Percentiles rank a stretch among this genome's conserved stretches.
Conservation (phyloP, 257 asterid species). For the Orobanche coerulescens region DNA sequence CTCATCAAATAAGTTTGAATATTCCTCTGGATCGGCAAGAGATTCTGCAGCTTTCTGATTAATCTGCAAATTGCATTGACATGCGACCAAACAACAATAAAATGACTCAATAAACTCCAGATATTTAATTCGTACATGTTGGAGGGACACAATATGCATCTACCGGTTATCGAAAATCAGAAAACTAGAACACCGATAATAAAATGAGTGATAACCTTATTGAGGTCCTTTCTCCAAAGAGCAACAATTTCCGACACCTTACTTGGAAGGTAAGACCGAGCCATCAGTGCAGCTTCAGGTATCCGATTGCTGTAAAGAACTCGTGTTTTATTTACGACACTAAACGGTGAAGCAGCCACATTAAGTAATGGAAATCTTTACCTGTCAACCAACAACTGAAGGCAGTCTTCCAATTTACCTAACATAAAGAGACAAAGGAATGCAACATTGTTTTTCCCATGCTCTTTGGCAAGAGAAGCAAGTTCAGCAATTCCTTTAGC, state of each 20-base stretch:
- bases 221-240: slow-evolving; percentile 83
- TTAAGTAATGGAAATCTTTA: slow-evolving; percentile 20
- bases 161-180: background rate
- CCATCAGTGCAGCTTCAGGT: slow-evolving; percentile 99
- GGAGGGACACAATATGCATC: background rate
- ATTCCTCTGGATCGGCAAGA: slow-evolving; percentile 90
- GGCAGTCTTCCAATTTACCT: slow-evolving; percentile 82
- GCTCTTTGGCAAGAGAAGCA: slow-evolving; percentile 69
- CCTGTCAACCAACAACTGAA: slow-evolving; percentile 82
- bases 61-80: slow-evolving; percentile 37
- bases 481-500: slow-evolving; percentile 72
- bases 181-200: background rate
- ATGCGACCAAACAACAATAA: slow-evolving; percentile 16
- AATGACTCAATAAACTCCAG: slow-evolving; percentile 15
- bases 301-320: slow-evolving; percentile 61
- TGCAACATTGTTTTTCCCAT: slow-evolving; percentile 85
- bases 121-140: background rate
- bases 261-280: slow-evolving; percentile 94
- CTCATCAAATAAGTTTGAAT: slow-evolving; percentile 80
- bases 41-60: slow-evolving; percentile 96
- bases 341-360: slow-evolving; percentile 17
- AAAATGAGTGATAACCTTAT: slow-evolving; percentile 37
- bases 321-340: slow-evolving; percentile 17
- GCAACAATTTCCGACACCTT: slow-evolving; percentile 83
- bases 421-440: slow-evolving; percentile 72